A percentile compares a stretch with the other conserved stretches of the same genome.
Conservation (phyloP, 768 basidiomycete species). For the Termitomyces bulborhizus region DNA sequence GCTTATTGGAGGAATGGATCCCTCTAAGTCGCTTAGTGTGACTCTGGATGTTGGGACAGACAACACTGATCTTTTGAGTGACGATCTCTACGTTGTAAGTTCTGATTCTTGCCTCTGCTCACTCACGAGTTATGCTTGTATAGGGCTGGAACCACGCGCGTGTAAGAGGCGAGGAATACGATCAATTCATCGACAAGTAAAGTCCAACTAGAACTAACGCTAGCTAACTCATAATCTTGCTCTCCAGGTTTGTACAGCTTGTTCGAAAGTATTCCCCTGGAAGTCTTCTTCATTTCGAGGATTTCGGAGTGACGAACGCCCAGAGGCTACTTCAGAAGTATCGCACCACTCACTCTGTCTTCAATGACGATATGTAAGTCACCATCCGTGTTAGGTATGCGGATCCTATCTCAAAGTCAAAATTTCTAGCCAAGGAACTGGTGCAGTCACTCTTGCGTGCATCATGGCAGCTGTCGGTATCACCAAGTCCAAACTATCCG, state of each 20-base stretch:
- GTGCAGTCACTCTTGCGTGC: slow-evolving; percentile 67
- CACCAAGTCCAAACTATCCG: slow-evolving; percentile 55
- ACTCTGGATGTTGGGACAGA: slow-evolving; percentile 76
- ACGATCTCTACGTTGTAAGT: slow-evolving; percentile 62
- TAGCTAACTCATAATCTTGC: not conserved
- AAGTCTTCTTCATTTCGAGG: slow-evolving; percentile 76
- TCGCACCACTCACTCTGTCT: slow-evolving; percentile 55
- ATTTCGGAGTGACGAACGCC: slow-evolving; percentile 78
- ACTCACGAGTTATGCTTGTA: not conserved
- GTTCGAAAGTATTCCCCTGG: slow-evolving; percentile 66
- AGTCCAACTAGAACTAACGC: not conserved
- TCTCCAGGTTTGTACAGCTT: slow-evolving; percentile 62
- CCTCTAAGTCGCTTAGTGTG: slow-evolving; percentile 50
- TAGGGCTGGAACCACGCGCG: slow-evolving; percentile 74
- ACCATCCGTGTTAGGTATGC: not conserved
- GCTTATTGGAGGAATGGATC: slow-evolving; percentile 62
- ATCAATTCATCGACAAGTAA: slow-evolving; percentile 71
- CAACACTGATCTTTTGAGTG: slow-evolving; percentile 56
- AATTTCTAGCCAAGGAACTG: slow-evolving; percentile 58
- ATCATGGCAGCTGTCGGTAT: slow-evolving; percentile 65
- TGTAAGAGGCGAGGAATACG: slow-evolving; percentile 67
- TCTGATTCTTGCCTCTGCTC: not conserved
- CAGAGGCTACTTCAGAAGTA: slow-evolving; percentile 60
- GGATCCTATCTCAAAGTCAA: not conserved
- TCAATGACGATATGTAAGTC: slow-evolving; percentile 81